Conservation (phyloP, 164 flowering plant species). For the Brasenia schreberi region DNA sequence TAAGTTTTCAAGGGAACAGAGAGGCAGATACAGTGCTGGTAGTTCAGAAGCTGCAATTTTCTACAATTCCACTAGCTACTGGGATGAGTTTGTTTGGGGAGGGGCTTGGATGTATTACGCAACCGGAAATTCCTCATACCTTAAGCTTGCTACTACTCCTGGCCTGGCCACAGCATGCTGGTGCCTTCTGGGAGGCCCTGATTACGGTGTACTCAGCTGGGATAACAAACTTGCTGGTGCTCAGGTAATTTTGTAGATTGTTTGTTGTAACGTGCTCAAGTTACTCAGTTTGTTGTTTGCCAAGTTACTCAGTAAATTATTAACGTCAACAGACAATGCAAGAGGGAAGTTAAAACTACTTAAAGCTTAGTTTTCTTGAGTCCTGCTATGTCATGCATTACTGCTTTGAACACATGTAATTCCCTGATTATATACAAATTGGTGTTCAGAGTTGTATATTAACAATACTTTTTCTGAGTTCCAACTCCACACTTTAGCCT, state of each 20-base stretch:
- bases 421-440: no score
- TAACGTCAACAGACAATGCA: no score
- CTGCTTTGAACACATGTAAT: no score
- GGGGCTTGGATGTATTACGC: slow-evolving; percentile 91
- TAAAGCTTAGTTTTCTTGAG: no score
- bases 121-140: slow-evolving; percentile 74
- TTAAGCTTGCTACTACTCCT: slow-evolving; percentile 61
- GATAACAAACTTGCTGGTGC: slow-evolving; percentile 96
- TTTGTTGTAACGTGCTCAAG: no score
- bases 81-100: slow-evolving; percentile 96
- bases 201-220: slow-evolving; percentile 91
- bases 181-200: slow-evolving; percentile 58
- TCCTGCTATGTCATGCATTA: no score
- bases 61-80: slow-evolving; percentile 80
- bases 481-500: no score
- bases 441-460: no score
- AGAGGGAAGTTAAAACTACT: no score
- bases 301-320: no score
- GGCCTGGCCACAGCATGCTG: slow-evolving; percentile 77
- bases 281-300: no score
- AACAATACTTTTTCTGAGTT: no score
- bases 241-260: slow-evolving; percentile 29
- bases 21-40: slow-evolving; percentile 73
- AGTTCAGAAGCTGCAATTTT: slow-evolving; percentile 45
- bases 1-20: slow-evolving; percentile 58